Evolutionary conservation across 352 stramenopile species (phyloP).

Genomic region (Globisporangium abappressorium): DNA sequence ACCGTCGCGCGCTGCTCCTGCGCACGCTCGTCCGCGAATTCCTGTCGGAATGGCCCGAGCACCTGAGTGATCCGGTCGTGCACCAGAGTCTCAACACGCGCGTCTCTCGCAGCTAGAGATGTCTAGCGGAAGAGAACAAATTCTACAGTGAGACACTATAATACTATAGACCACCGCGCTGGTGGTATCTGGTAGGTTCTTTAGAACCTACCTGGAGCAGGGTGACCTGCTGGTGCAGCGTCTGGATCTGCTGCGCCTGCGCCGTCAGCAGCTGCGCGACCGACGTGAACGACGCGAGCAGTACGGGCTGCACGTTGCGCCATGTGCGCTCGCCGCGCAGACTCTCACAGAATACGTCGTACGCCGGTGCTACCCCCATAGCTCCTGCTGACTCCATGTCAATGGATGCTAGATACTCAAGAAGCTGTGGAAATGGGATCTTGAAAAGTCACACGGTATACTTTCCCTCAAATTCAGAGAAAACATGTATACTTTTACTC

Average conservation of each 20-base stretch:
- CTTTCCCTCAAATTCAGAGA: not conserved
- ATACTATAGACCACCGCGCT: too few species aligned
- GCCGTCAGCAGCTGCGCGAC: constrained; percentile 35
- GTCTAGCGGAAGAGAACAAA: not conserved
- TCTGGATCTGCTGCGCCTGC: constrained; percentile 31
- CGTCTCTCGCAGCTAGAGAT: not conserved
- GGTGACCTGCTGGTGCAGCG: constrained; percentile 11
- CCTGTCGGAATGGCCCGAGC: not conserved
- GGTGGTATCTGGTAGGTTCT: too few species aligned
- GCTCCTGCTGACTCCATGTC: not conserved
- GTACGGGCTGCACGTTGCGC: constrained; percentile 58
- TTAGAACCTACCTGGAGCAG: not conserved
- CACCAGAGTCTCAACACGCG: not conserved
- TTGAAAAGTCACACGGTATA: constrained; percentile 1
- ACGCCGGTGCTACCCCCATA: not conserved
- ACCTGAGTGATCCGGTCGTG: not conserved
- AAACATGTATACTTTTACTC: too few species aligned
- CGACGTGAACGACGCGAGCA: constrained; percentile 38
- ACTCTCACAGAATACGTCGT: constrained; percentile 17
- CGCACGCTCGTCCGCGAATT: not conserved
- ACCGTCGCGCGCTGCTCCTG: not conserved
- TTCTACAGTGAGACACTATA: too few species aligned
- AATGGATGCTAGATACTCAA: not conserved
- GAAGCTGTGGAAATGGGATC: not conserved
- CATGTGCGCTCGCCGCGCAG: constrained; percentile 49